Conservation (phyloP, 805 yeast genomes). For the Priceomyces medius region DNA sequence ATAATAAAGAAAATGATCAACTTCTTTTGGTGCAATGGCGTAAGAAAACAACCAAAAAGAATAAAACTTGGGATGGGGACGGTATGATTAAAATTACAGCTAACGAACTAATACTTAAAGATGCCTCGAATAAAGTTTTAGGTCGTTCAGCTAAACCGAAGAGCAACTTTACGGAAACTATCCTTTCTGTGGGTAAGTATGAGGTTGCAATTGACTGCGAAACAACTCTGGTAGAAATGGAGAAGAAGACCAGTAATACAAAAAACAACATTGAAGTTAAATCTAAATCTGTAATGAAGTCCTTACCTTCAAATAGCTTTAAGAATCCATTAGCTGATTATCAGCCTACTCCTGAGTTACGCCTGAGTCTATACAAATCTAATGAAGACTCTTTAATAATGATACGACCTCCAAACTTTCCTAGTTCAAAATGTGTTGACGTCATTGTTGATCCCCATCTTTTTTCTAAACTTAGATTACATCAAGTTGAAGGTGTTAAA, state of each 20-base stretch:
- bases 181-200: constrained; percentile 43
- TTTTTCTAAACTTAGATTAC: constrained; percentile 62
- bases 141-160: constrained; percentile 22
- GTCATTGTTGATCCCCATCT: constrained; percentile 64
- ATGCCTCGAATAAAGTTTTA: constrained; percentile 18
- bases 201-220: constrained; percentile 65
- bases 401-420: constrained; percentile 9
- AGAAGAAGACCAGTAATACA: background rate
- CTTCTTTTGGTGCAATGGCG: constrained; percentile 57
- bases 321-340: background rate
- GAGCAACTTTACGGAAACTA: constrained; percentile 3
- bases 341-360: background rate
- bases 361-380: constrained; percentile 3
- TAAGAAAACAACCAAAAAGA: constrained; percentile 69
- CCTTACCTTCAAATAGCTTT: background rate
- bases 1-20: background rate
- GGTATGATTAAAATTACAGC: constrained; percentile 51
- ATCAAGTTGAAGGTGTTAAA: constrained; percentile 80
- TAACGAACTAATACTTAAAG: constrained; percentile 26
- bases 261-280: background rate
- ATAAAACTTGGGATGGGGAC: constrained; percentile 95
- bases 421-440: constrained; percentile 20
- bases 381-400: constrained; percentile 7
- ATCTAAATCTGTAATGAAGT: background rate
- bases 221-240: constrained; percentile 12